Percentiles rank a stretch among this genome's conserved stretches.
Conservation (phyloP, 352 stramenopile species). For the Phytophthora megakarya region DNA sequence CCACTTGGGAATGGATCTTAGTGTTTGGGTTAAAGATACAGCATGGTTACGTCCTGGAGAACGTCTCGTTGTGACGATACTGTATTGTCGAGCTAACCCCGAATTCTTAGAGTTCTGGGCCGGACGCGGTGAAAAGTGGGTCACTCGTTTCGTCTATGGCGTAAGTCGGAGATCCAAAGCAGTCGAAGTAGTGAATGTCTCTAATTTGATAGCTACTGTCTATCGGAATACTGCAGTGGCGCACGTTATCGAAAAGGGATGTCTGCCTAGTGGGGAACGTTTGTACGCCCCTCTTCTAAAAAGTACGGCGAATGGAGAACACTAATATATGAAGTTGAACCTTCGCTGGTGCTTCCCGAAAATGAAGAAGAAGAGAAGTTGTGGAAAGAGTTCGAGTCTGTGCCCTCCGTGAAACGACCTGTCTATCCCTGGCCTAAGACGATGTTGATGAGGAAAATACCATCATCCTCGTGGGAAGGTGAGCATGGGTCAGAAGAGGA, state of each 20-base stretch:
- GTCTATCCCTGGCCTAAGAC: not conserved
- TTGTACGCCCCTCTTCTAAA: not conserved
- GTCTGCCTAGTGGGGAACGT: not conserved
- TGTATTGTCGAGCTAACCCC: too few species aligned
- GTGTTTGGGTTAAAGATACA: not conserved
- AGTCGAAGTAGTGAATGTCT: too few species aligned
- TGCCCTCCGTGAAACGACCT: not conserved
- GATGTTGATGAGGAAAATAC: not conserved
- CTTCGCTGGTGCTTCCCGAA: not conserved
- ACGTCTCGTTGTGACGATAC: not conserved
- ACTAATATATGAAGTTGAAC: not conserved
- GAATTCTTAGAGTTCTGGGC: not conserved
- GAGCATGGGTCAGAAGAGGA: too few species aligned
- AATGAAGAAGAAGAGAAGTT: not conserved
- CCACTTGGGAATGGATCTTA: not conserved
- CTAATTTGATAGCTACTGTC: too few species aligned
- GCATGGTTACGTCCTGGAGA: not conserved
- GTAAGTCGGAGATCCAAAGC: too few species aligned
- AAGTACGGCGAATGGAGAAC: not conserved
- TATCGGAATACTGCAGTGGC: too few species aligned
- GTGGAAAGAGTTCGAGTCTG: too few species aligned
- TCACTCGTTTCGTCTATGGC: not conserved
- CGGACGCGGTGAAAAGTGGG: not conserved
- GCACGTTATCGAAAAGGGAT: too few species aligned
- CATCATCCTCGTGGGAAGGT: too few species aligned